Evolutionary conservation across 2,329 filamentous ascomycete genomes (phyloP), one percentile per base, ranked within the genome.

Genomic region (Pseudocercospora ulei): DNA sequence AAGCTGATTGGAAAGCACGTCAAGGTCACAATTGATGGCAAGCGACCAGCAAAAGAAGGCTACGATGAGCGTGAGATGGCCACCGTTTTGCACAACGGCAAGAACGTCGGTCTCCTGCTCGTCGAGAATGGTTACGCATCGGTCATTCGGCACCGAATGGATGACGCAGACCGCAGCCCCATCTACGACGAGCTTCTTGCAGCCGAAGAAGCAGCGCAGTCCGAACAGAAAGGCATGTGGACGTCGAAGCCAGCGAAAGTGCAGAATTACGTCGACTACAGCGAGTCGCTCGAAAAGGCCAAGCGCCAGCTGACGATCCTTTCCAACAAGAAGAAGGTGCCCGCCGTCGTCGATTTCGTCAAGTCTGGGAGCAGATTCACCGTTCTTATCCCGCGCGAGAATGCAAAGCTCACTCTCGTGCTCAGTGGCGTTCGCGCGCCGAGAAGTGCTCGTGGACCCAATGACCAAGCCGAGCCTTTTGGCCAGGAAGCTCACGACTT

Each of bases 351-450:
- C 26, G 90, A 98, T 62, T 98, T 92, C 62, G 90, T 93, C 69
- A 95, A 96, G 66, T 83, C 86, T n/a, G 90, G 83, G 18, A 93
- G 87, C 25, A 77, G 90, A 51, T 98, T 96, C 64, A 93, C 85
- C 16, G 72, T 98, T 22, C 69, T 98, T 6, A 77, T 98, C 33
- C 88, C 90, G 30, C 80, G 87, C 22, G 90, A 98, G 60, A 86
- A 85, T 55, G 79, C 88, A 57, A 96, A 95, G 69, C 71, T 98
- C 44, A 98, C 88, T 1, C 80, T 98, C 59, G 87, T 98, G 3
- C 76, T 98, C 31, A 88, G 83, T 37, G 88, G 90, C 31, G 90
- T 98, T 51, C 83, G 86, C 43, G 85, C 85, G 8, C 90, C 90
- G 9, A 78, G 82, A 49, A 90, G 88, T 27, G 85, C 87, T 7